Conservation (phyloP, 345 rosid species). For the Kandelia obovata region DNA sequence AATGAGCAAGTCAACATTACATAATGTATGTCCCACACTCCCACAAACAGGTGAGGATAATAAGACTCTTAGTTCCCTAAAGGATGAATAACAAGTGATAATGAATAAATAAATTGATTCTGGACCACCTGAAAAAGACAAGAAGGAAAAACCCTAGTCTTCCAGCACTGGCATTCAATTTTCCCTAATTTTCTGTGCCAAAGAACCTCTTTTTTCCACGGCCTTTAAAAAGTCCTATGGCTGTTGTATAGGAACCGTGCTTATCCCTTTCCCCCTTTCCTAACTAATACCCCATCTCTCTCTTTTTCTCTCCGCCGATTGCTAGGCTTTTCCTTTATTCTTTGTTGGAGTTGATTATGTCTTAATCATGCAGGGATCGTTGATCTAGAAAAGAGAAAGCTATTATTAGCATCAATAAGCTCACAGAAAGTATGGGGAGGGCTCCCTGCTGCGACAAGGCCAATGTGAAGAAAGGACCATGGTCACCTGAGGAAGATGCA, state of each 20-base stretch:
- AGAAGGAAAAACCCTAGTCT: conserved; percentile 37
- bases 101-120: conserved; percentile 25
- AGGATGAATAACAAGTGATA: conserved; percentile 10
- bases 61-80: conserved; percentile 18
- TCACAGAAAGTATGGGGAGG: conserved; percentile 28
- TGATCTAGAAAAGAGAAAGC: conserved; percentile 12
- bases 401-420: conserved; percentile 1
- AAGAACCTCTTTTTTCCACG: conserved; percentile 12
- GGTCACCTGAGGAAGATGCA: conserved; percentile 39
- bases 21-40: not conserved
- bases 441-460: conserved; percentile 39
- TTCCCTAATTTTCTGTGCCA: conserved; percentile 22
- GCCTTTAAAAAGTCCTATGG: conserved; percentile 18
- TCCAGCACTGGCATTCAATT: conserved; percentile 31
- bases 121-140: conserved; percentile 36
- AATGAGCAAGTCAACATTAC: not conserved
- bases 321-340: conserved; percentile 9
- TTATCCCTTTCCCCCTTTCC: conserved; percentile 16
- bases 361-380: not conserved
- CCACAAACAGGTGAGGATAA: not conserved
- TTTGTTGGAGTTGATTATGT: conserved; percentile 23
- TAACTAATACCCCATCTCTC: not conserved
- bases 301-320: conserved; percentile 32
- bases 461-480: conserved; percentile 37
- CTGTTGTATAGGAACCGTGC: conserved; percentile 20